These are phyloP conservation scores for Leccinum imitatum DNA, from an alignment of 768 basidiomycete genomes.

Conservation along the genomic window DNA sequence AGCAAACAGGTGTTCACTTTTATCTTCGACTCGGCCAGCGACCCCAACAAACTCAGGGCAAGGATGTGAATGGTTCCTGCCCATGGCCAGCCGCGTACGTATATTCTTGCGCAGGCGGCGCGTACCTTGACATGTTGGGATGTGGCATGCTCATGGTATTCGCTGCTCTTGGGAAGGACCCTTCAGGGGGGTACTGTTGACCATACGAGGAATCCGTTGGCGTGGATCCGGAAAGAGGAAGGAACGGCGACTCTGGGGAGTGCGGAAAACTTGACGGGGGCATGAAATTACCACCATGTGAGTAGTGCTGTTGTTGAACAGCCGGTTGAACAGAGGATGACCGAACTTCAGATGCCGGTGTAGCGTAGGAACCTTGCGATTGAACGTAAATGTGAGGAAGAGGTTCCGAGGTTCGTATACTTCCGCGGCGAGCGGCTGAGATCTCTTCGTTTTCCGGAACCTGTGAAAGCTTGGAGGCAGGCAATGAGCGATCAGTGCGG, in stretches of 20 bases:
- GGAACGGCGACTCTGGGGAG: conserved; percentile 19
- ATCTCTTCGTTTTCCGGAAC: conserved; percentile 26
- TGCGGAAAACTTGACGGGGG: conserved; percentile 13
- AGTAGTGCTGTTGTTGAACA: conserved; percentile 19
- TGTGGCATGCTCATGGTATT: conserved; percentile 17
- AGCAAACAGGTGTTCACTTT: conserved; percentile 1
- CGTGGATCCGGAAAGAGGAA: conserved; percentile 11
- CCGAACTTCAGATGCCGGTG: conserved; percentile 20
- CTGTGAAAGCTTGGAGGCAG: conserved; percentile 17
- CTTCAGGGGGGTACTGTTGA: conserved; percentile 22
- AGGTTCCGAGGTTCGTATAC: conserved; percentile 22
- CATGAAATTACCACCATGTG: conserved; percentile 15
- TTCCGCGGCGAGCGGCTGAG: conserved; percentile 24
- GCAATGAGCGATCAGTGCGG: conserved; percentile 2
- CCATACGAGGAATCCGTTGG: conserved; percentile 15
- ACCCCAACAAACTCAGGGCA: conserved; percentile 12
- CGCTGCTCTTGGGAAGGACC: conserved; percentile 13
- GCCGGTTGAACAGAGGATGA: conserved; percentile 17
- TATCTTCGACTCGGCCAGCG: not conserved
- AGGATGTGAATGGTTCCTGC: conserved; percentile 24
- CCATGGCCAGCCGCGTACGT: conserved; percentile 22
- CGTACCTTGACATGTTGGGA: conserved; percentile 17
- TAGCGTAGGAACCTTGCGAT: conserved; percentile 15
- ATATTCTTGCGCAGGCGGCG: conserved; percentile 21
- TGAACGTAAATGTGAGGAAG: conserved; percentile 27